Evolutionary conservation across 139 green algal species (phyloP).

Genomic region (Chlamydomonas applanata): DNA sequence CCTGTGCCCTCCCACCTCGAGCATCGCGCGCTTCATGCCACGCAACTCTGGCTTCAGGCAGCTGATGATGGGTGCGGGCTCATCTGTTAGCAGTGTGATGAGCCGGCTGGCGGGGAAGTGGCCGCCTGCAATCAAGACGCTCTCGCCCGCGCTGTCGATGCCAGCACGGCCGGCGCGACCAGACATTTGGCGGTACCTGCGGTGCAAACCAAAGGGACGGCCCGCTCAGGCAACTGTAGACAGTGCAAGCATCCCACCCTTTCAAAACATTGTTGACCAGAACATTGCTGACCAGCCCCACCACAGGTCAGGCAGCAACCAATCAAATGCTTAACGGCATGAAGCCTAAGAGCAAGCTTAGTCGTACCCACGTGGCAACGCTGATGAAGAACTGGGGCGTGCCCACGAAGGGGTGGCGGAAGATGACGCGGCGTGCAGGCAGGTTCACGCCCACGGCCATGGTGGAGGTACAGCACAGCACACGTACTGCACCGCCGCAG

Average conservation of each 20-base stretch:
- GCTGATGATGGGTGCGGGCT: constrained; percentile 52
- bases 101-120: not conserved
- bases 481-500: constrained; percentile 65
- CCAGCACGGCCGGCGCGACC: constrained; percentile 69
- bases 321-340: not conserved
- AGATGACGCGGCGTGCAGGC: constrained; percentile 85
- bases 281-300: not conserved
- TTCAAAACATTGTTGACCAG: too few relatives aligned
- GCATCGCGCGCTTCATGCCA: constrained; percentile 80
- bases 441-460: constrained; percentile 91
- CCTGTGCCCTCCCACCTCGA: constrained; percentile 74
- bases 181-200: constrained; percentile 75
- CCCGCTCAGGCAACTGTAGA: too few relatives aligned
- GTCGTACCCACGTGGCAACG: too few relatives aligned
- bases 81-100: constrained; percentile 38
- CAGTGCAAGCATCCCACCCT: not conserved
- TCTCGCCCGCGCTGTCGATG: constrained; percentile 65
- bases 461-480: constrained; percentile 92
- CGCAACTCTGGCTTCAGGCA: constrained; percentile 61
- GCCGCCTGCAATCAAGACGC: constrained; percentile 42
- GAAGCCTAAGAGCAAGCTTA: too few relatives aligned
- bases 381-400: not conserved
- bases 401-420: constrained; percentile 57
- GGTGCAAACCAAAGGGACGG: too few relatives aligned
- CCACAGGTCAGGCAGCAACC: not conserved